These are phyloP conservation scores for Diplogelasinospora grovesii DNA, from an alignment of 495 filamentous ascomycete genomes.

Conservation along the genomic window DNA sequence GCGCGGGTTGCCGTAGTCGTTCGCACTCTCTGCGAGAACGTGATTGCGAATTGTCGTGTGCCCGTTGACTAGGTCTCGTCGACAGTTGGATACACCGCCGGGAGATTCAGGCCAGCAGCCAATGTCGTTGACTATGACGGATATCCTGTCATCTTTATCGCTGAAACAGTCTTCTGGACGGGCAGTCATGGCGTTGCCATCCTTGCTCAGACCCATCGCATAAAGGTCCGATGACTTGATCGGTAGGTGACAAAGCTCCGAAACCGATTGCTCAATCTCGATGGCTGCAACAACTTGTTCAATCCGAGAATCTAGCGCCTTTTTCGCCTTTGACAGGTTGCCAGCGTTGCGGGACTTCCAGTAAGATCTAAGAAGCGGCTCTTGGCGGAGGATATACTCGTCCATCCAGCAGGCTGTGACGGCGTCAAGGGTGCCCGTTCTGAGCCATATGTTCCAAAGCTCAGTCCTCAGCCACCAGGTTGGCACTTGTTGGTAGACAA, in stretches of 20 bases:
- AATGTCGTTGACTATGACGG: conserved; percentile 57
- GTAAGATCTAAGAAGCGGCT: conserved; percentile 49
- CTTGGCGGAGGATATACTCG: conserved; percentile 51
- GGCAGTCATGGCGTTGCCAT: conserved; percentile 41
- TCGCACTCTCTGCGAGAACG: conserved; percentile 59
- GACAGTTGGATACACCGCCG: conserved; percentile 61
- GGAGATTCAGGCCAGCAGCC: conserved; percentile 63
- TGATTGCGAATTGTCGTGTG: conserved; percentile 57
- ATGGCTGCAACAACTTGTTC: conserved; percentile 56
- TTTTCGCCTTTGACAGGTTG: conserved; percentile 44
- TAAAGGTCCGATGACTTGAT: conserved; percentile 57
- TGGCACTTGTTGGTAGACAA: conserved; percentile 25
- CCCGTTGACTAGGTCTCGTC: conserved; percentile 61
- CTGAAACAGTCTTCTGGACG: conserved; percentile 30
- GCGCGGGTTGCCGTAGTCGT: conserved; percentile 59
- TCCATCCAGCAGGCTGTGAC: conserved; percentile 60
- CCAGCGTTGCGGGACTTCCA: conserved; percentile 53
- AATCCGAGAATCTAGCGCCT: conserved; percentile 48
- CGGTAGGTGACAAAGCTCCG: conserved; percentile 52
- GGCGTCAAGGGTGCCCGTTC: conserved; percentile 50
- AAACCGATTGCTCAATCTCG: conserved; percentile 52
- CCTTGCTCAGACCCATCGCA: conserved; percentile 59
- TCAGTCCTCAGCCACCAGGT: conserved; percentile 53
- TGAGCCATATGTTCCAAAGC: conserved; percentile 61
- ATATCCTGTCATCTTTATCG: conserved; percentile 50